Evolutionary conservation across 352 stramenopile species (phyloP), one percentile per base, ranked within the genome.

Genomic region (Phytophthora lateralis): DNA sequence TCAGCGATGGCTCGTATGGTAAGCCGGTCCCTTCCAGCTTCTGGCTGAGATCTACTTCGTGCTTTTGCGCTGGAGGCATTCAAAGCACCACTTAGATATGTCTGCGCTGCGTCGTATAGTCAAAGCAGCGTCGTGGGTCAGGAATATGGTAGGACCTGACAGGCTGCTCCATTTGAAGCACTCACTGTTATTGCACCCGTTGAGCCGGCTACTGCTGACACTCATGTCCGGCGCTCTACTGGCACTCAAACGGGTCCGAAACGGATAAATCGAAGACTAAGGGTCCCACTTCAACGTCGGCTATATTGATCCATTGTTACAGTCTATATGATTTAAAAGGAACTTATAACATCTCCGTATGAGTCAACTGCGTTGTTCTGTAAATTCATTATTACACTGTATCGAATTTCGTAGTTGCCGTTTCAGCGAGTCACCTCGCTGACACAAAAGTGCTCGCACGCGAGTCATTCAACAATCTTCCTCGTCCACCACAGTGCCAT

Each of bases 381-480:
- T 3, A 41, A 6, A 17, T 30, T 30, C 2, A 41, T 18, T 18
- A 20, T 41, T n/a, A 41, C 11, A 41, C 3, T 14, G 14, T 41
- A 41, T 41, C 1, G 15, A 7, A 1, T 41, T n/a, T 20, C 0
- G 8, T 1, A 41, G 35, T 30, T 30, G 12, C 7, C 3, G 15
- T n/a, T 41, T n/a, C n/a, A 20, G 14, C n/a, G 12, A 12, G 6
- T 34, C 34, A 39, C 34, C 11, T n/a, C 32, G 17, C 12, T 21
- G 15, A 20, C 37, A 42, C 37, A 4, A 21, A 42, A 7, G 4
- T 5, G 7, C 7, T 9, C n/a, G n/a, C 2, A 21, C 38, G n/a
- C 6, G 8, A 21, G 24, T n/a, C 60, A 63, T 63, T 69, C 38
- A 18, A 43, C 38, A 63, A 63, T 48, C 42, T 30, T 15, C 46